Evolutionary conservation across 352 stramenopile species (phyloP), one percentile per base, ranked within the genome.

Genomic region (Lagenidium giganteum): DNA sequence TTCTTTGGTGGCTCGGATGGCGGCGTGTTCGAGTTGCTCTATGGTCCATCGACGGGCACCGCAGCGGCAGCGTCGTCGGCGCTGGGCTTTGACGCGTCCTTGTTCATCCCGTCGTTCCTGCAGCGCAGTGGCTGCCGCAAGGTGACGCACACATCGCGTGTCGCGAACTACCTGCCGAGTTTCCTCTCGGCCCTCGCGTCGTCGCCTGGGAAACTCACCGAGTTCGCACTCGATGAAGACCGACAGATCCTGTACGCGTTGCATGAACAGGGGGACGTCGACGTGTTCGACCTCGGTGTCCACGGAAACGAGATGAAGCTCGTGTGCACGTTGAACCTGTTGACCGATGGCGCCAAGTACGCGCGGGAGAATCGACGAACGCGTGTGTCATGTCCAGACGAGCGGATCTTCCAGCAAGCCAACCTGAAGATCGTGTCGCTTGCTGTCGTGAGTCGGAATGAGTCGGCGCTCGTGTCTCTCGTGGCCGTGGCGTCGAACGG

Each of bases 1-100:
- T 98, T 99, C 60, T 94, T 99, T 61, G 95, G 91, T 18, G 96
- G 96, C 20, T 96, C 89, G 39, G 96, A 99, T 65, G 95, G 95
- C 41, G 83, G 81, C 42, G 51, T 99, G 8, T 98, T 98, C 61
- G 96, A 98, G 73, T 78, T 95, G 12, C 34, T 92, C 16, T 95
- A 95, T 29, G 73, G 77, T 7, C 59, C 64, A 0, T 57, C 70
- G 23, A 67, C 67, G 5, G 59, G 55, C 16, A 54, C 28, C 23
- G 34, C 23, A 26, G 29, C 27, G 17, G 24, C 18, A 25, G 25
- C 34, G 18, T 26, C n/a, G n/a, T 42, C 37, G 13, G 31, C 41
- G 20, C 26, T 52, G 13, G 53, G 53, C 6, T 37, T 62, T 9
- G 54, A 62, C 28, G 33, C 54, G 26, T 62, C 54, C 16, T 22